Conservation (phyloP, 306 rosid species). For the Trichosanthes cucumerina region DNA sequence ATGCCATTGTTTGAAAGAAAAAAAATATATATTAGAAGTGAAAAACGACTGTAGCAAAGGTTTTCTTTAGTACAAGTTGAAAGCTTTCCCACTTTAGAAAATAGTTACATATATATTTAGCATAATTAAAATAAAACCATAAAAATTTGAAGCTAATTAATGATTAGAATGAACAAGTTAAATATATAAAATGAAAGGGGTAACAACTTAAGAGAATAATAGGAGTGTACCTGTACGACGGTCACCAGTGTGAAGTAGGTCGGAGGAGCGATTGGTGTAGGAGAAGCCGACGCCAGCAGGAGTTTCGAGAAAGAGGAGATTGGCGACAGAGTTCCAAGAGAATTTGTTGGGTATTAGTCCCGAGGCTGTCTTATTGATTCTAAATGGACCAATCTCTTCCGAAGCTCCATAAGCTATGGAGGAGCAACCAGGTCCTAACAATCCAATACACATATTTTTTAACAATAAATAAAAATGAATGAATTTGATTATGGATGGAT, state of each 20-base stretch:
- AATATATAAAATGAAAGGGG: not conserved
- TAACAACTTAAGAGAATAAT: not conserved
- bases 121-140: too few species aligned
- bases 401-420: conserved; percentile 99
- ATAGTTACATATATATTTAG: too few species aligned
- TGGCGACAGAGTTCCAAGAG: conserved; percentile 80
- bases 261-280: conserved; percentile 71
- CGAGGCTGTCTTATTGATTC: conserved; percentile 60
- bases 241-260: conserved; percentile 67
- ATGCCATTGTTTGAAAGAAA: too few species aligned
- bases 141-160: too few species aligned
- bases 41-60: too few species aligned
- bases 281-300: conserved; percentile 98
- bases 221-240: conserved; percentile 60
- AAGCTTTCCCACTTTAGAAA: too few species aligned
- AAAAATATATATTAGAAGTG: too few species aligned
- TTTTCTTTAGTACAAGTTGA: too few species aligned
- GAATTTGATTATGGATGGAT: not conserved
- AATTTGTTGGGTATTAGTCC: conserved; percentile 72
- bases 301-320: conserved; percentile 74
- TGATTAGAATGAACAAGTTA: too few species aligned
- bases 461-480: not conserved
- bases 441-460: too few species aligned
- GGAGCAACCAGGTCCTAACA: conserved; percentile 88
- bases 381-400: conserved; percentile 88